Conservation (phyloP, 768 basidiomycete species). For the Dentipellis sp. region DNA sequence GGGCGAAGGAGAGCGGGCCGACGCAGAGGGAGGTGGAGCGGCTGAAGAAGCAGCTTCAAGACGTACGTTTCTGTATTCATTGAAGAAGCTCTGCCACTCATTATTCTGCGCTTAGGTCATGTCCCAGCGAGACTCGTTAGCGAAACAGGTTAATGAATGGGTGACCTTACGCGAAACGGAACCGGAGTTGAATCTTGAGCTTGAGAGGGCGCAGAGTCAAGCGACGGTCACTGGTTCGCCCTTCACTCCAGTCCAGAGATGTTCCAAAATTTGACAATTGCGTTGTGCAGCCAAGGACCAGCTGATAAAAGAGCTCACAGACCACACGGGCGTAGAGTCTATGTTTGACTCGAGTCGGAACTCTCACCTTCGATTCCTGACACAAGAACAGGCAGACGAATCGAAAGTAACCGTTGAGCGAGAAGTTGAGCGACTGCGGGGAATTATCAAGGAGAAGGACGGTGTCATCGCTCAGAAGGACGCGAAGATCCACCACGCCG, state of each 20-base stretch:
- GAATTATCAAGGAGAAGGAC: slow-evolving; percentile 34
- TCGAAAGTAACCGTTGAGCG: slow-evolving; percentile 47
- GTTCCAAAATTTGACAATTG: not conserved
- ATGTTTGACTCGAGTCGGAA: slow-evolving; percentile 39
- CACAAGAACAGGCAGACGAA: slow-evolving; percentile 64
- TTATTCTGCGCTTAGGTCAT: not conserved
- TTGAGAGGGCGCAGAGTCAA: slow-evolving; percentile 42
- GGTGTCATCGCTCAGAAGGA: slow-evolving; percentile 33
- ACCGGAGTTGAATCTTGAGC: slow-evolving; percentile 44
- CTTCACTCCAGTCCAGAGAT: not conserved
- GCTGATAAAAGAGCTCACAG: slow-evolving; percentile 45
- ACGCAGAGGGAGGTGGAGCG: slow-evolving; percentile 10
- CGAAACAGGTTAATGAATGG: slow-evolving; percentile 35
- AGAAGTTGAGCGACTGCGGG: slow-evolving; percentile 36
- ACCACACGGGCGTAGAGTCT: slow-evolving; percentile 46
- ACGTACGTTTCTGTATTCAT: slow-evolving; percentile 11
- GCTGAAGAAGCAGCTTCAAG: slow-evolving; percentile 17
- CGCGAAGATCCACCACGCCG: slow-evolving; percentile 34
- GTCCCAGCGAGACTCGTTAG: not conserved
- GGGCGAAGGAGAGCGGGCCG: not conserved
- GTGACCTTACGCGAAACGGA: slow-evolving; percentile 54
- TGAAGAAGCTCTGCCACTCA: not conserved
- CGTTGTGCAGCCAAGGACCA: slow-evolving; percentile 43
- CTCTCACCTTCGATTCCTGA: slow-evolving; percentile 54
- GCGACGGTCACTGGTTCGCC: slow-evolving; percentile 41